A percentile compares a stretch with the other conserved stretches of the same genome.
Conservation (phyloP, 1,139 yeast species). For the Nematodospora anomalae region DNA sequence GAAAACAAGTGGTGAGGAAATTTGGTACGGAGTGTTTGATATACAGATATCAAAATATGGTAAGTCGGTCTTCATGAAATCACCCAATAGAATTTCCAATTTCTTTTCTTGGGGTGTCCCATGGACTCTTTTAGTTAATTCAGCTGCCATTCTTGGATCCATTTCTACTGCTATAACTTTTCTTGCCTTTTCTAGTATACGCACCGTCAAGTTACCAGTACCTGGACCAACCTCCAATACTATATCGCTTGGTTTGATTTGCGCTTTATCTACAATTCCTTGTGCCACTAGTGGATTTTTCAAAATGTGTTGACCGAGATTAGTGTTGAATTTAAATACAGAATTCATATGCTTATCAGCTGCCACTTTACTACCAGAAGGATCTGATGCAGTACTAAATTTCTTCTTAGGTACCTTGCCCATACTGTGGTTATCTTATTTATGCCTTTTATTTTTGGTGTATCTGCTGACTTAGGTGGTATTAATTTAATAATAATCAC, state of each 20-base stretch:
- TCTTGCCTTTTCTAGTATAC: slow-evolving; percentile 87
- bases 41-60: slow-evolving; percentile 96
- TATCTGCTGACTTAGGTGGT: no score
- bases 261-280: slow-evolving; percentile 96
- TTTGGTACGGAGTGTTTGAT: slow-evolving; percentile 96
- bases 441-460: slow-evolving; percentile 5
- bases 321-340: slow-evolving; percentile 94
- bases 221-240: slow-evolving; percentile 99
- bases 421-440: slow-evolving; percentile 40
- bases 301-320: slow-evolving; percentile 93
- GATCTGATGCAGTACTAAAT: slow-evolving; percentile 42
- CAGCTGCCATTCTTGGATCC: slow-evolving; percentile 99
- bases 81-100: slow-evolving; percentile 88
- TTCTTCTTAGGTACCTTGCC: slow-evolving; percentile 57
- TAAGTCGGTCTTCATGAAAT: slow-evolving; percentile 91
- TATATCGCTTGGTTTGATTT: slow-evolving; percentile 84
- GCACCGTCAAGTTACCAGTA: slow-evolving; percentile 95
- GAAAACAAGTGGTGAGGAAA: slow-evolving; percentile 94
- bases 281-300: slow-evolving; percentile 97
- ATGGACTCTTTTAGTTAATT: slow-evolving; percentile 93
- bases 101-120: slow-evolving; percentile 93
- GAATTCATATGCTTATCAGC: slow-evolving; percentile 74
- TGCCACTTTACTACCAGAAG: slow-evolving; percentile 52
- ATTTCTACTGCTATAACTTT: slow-evolving; percentile 94
- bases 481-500: no score